phyloP scores from a whole-genome alignment of 2,329 filamentous ascomycete species.

The Fusarium sp. region DNA sequence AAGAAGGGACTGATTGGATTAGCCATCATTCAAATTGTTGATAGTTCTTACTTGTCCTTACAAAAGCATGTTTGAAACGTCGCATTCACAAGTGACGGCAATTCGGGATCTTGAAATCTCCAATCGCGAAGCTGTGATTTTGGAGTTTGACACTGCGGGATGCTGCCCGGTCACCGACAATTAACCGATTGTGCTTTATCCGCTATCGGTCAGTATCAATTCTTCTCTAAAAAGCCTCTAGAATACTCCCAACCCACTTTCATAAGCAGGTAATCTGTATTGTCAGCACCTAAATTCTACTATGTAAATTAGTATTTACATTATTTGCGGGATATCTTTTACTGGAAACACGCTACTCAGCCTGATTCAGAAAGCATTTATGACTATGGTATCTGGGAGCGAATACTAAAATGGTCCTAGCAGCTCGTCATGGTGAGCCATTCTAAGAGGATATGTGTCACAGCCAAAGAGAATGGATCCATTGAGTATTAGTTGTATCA shows the following conservation, averaged over 20 bases:
- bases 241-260: background rate
- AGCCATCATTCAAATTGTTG: constrained; percentile 1
- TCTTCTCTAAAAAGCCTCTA: background rate
- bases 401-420: background rate
- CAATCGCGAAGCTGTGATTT: constrained; percentile 43
- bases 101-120: constrained; percentile 39
- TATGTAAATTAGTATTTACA: background rate
- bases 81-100: constrained; percentile 30
- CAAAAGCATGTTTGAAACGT: constrained; percentile 46
- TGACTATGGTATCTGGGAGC: background rate
- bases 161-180: constrained; percentile 28
- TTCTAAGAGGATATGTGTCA: background rate
- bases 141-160: constrained; percentile 40
- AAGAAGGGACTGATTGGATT: constrained; percentile 36
- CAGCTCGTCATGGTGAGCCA: background rate
- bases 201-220: background rate
- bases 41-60: constrained; percentile 8
- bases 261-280: background rate
- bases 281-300: background rate
- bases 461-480: background rate
- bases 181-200: constrained; percentile 36
- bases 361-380: background rate
- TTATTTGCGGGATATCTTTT: background rate
- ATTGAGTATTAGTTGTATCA: background rate
- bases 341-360: background rate